These are phyloP conservation scores for Trypanosomatidae sp. DNA, from an alignment of 208 protist species.

Conservation along the genomic window DNA sequence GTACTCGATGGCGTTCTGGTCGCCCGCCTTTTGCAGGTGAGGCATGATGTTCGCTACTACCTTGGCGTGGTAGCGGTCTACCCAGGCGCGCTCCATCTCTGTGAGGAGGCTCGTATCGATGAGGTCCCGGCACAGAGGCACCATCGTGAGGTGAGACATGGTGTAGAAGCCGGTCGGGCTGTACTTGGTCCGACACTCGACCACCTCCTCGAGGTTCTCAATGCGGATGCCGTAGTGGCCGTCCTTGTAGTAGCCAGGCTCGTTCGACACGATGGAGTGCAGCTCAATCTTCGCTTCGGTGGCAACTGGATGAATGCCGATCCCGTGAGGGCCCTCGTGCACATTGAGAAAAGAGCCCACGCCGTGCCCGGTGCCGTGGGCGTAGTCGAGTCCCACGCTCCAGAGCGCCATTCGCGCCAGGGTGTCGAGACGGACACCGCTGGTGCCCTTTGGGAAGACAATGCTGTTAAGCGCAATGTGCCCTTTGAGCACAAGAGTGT, in stretches of 20 bases:
- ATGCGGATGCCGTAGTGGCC: slow-evolving; percentile 98
- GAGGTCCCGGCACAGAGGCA: slow-evolving; percentile 90
- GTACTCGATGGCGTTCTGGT: slow-evolving; percentile 63
- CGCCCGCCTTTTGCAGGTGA: slow-evolving; percentile 40
- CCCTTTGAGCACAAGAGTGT: slow-evolving; percentile 96
- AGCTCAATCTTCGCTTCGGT: slow-evolving; percentile 60
- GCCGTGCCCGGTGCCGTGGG: slow-evolving; percentile 97
- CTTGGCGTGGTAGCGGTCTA: slow-evolving; percentile 79
- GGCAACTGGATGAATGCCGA: slow-evolving; percentile 47
- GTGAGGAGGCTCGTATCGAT: slow-evolving; percentile 83
- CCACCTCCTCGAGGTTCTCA: slow-evolving; percentile 96
- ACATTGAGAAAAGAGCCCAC: slow-evolving; percentile 97
- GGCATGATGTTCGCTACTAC: slow-evolving; percentile 49
- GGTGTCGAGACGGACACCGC: slow-evolving; percentile 84
- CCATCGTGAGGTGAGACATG: slow-evolving; percentile 88
- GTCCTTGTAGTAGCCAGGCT: slow-evolving; percentile 98
- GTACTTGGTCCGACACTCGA: slow-evolving; percentile 50
- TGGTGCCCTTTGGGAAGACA: slow-evolving; percentile 89
- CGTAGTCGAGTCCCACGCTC: slow-evolving; percentile 94
- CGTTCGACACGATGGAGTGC: slow-evolving; percentile 85
- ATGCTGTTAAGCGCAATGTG: slow-evolving; percentile 86
- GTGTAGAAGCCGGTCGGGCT: slow-evolving; percentile 63
- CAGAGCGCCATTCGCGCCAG: slow-evolving; percentile 92
- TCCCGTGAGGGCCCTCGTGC: slow-evolving; percentile 94
- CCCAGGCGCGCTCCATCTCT: slow-evolving; percentile 55